Base-by-base conservation (phyloP, 768 basidiomycete species). In the Filobasidium floriforme region DNA sequence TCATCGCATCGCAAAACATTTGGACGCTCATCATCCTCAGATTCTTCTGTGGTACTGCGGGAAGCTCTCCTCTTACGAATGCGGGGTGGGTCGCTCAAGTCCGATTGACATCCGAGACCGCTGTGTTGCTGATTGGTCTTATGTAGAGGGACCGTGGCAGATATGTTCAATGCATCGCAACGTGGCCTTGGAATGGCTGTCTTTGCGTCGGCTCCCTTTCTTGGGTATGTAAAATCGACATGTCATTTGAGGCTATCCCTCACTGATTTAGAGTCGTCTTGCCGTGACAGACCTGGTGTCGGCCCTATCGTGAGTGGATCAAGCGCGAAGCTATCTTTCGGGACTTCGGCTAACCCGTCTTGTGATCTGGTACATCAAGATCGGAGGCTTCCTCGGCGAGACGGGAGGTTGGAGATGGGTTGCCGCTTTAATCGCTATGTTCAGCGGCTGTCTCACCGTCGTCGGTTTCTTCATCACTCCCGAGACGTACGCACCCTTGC, bases 41-140 rank as follows among this genome's bases (percentile, higher is more conserved):
- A 14, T 77, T 81, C 70, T 63, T 81, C 18, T 70, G 76, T 28
- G 80, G 80, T 1, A 68, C 76, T n/a, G 77, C 76, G 59, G 81
- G 80, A 9, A 70, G 76, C 0, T 77, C 77, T 29, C 76, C 79
- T 0, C 70, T 82, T 12, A 79, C 79, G 60, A 81, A 81, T 62
- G 77, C 80, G 0, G 80, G 81, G 7, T 75, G 69, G 0, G 70
- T 75, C 22, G 14, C 19, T 19, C 43, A 44, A 10, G 43, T 44
- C 19, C n/a, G n/a, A n/a, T 44, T 44, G 10, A 44, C 43, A 44
- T 44, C 43, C 19, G 10, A 44, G 19, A 10, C 12, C 18, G 46
- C 46, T 49, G 15, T 49, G 3, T 3, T 41, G 1, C 32, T 37
- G 14, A 1, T 24, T n/a, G n/a, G n/a, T n/a, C n/a, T n/a, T n/a